Base-by-base conservation (phyloP, 805 yeast genomes). In the Suhomyces vadensis region DNA sequence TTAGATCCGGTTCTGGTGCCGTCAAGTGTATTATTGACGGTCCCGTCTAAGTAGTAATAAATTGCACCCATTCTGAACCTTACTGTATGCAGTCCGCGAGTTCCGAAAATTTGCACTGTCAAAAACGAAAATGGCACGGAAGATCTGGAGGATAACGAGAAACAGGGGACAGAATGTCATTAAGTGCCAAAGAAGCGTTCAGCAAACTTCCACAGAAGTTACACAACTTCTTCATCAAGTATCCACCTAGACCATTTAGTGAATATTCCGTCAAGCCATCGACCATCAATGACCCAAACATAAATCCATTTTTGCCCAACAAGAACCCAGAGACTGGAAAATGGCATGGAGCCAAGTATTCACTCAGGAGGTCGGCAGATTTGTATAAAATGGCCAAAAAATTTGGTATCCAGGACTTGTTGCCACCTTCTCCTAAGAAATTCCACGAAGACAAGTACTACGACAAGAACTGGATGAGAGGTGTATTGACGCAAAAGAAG, bases 251-350 rank as follows among this genome's bases (percentile, higher is more conserved):
- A 17, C 92, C 90, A n/a, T 81, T 80, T 65, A 76, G 77, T 14
- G 61, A 75, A 52, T 91, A 89, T 63, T 72, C 87, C 4, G 66
- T 73, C 2, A 75, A 73, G 49, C 85, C 95, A 41, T 78, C 87
- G 1, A 68, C 79, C 22, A 82, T 87, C 17, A 69, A 67, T 39
- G 91, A 89, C 39, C 75, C 78, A 17, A 78, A 79, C 48, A 86
- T 90, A 54, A 91, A 91, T 65, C 97, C 97, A 42, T 91, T 91
- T 64, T 64, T 88, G 43, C 84, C 95, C 19, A 90, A 88, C 64
- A 85, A 78, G 57, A 90, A 90, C 63, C 89, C 95, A 16, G 78
- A 85, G 17, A 88, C 95, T 17, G 79, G 85, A n/a, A 74, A 69
- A 54, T 80, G 83, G 69, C 95, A 87, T 56, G 80, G 81, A 47